Evolutionary conservation across 805 yeast genomes (phyloP), one percentile per base, ranked within the genome.

Genomic region (Kazachstania africana): DNA sequence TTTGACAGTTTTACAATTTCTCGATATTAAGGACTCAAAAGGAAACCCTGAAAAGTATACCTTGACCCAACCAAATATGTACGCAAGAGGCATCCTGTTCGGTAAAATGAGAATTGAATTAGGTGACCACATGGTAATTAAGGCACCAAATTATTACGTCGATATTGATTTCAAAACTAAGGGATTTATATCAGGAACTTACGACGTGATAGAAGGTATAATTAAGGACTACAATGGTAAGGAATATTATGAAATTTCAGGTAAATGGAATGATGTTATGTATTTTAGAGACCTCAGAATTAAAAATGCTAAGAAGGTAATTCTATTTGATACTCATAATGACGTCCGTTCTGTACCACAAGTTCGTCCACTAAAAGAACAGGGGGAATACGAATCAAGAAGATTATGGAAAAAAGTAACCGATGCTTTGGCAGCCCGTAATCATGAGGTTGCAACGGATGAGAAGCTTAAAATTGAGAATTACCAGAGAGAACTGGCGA

Each of bases 161-260:
- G 88, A 79, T 51, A 78, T 91, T 31, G 97, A 91, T 43, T 91
- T 91, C 60, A 87, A 91, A 53, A 81, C 91, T 5, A 91, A 91
- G 57, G 98, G 98, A 1, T 81, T 85, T 51, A 81, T 91, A 26
- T 70, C 87, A 15, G 98, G 98, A 14, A 71, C 88, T 3, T 91
- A 88, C 56, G 93, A 91, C 54, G 81, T 81, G 6, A 81, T 91
- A 40, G 78, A 72, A 43, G 98, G 97, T 32, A 57, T 53, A 4
- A 66, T 87, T 32, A 73, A 68, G 48, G 66, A 70, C 29, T 45
- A 63, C 18, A 57, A 65, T 2, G 74, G 72, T 14, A 73, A 78
- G 42, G 62, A 62, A 2, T 53, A 77, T 22, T 84, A 63, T 49
- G 80, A 73, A 43, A 64, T 88, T 24, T 46, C 78, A 8, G 98